Percentiles rank a stretch among this genome's conserved stretches.
phyloP scores from a whole-genome alignment of 2,329 filamentous ascomycete species.

The Scedosporium dehoogii region DNA sequence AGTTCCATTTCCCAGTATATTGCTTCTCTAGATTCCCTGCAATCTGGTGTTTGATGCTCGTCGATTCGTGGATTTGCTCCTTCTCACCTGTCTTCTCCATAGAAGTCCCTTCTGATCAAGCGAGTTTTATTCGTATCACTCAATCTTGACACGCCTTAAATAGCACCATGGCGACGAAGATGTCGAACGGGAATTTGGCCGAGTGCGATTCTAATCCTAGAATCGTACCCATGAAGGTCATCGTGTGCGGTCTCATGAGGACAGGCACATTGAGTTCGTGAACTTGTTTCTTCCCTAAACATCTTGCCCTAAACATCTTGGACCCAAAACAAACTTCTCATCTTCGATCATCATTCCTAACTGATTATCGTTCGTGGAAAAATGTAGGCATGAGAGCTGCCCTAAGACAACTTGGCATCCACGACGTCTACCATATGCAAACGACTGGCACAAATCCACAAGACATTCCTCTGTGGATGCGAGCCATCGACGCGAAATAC shows the following conservation, averaged over 20 bases:
- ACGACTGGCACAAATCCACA: constrained; percentile 8
- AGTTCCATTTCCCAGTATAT: no score
- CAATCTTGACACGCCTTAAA: background rate
- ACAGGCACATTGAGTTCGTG: constrained; percentile 27
- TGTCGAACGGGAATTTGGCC: constrained; percentile 8
- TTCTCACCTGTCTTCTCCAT: no score
- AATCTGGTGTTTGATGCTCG: background rate
- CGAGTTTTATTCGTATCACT: no score
- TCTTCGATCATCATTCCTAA: background rate
- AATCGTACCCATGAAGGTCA: constrained; percentile 27
- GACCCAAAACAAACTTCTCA: no score
- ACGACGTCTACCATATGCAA: constrained; percentile 27
- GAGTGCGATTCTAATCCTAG: constrained; percentile 13
- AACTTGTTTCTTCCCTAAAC: background rate
- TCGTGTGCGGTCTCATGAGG: constrained; percentile 27
- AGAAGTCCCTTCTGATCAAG: no score
- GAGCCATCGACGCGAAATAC: constrained; percentile 16
- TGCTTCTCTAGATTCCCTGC: background rate
- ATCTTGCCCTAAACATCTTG: no score
- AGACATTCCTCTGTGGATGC: constrained; percentile 14
- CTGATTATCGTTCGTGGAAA: background rate
- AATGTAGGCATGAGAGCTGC: constrained; percentile 22
- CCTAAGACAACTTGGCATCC: constrained; percentile 24
- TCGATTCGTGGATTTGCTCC: background rate
- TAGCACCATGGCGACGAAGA: background rate